These are phyloP conservation scores for Fusarium succisae DNA, from an alignment of 2,329 filamentous ascomycete species.

Conservation along the genomic window DNA sequence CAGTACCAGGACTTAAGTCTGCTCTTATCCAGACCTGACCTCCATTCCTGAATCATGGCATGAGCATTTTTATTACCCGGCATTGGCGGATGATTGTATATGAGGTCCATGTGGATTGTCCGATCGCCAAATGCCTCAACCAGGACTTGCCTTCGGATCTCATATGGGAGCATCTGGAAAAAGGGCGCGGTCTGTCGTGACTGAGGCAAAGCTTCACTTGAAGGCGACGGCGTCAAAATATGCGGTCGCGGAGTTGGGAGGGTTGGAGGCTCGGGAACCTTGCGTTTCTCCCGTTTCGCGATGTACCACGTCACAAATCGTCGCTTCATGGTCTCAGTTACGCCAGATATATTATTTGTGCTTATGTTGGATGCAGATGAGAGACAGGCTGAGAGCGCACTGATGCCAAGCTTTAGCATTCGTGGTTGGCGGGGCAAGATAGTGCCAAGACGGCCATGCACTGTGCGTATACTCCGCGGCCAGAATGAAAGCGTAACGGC, in stretches of 20 bases:
- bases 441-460: no score
- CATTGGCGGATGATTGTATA: rapidly evolving
- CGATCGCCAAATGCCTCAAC: neutral
- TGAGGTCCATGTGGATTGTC: neutral
- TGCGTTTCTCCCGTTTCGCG: neutral
- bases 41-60: neutral
- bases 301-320: neutral
- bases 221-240: neutral
- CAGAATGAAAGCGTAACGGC: rapidly evolving
- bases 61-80: neutral
- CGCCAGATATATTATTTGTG: neutral
- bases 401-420: no score
- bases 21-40: neutral
- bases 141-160: neutral
- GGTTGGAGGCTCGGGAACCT: neutral
- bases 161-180: neutral
- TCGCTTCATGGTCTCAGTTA: neutral
- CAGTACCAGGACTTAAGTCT: neutral
- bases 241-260: neutral
- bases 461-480: no score
- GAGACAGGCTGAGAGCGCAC: no score
- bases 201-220: neutral
- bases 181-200: neutral
- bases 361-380: neutral
- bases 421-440: no score